These are phyloP conservation scores for Myxozyma mucilagina DNA, from an alignment of 805 yeast genomes.

Conservation along the genomic window DNA sequence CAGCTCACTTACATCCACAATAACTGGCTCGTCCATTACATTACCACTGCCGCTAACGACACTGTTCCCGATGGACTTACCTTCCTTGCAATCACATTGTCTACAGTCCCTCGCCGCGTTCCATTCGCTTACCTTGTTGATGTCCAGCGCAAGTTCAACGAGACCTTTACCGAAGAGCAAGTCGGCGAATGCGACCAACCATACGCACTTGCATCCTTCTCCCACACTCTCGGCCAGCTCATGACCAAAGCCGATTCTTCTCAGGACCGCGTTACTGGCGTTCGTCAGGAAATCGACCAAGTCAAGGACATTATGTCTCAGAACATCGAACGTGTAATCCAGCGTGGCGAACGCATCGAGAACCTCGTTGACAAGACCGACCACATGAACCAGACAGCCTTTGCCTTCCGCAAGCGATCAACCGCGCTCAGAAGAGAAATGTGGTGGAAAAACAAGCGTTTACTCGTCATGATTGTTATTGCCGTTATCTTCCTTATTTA, in stretches of 20 bases:
- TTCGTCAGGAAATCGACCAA: slow-evolving; percentile 56
- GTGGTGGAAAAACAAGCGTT: slow-evolving; percentile 50
- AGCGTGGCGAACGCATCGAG: slow-evolving; percentile 75
- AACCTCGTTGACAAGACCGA: slow-evolving; percentile 77
- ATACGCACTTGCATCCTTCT: slow-evolving; percentile 25
- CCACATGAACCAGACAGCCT: slow-evolving; percentile 63
- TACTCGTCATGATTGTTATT: slow-evolving; percentile 22
- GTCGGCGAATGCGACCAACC: slow-evolving; percentile 27
- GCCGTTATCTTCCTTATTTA: slow-evolving; percentile 28
- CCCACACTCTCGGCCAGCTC: slow-evolving; percentile 23
- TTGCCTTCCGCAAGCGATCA: slow-evolving; percentile 69
- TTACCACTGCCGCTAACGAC: slow-evolving; percentile 34
- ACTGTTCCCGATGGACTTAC: slow-evolving; percentile 37
- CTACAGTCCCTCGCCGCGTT: slow-evolving; percentile 34
- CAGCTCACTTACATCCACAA: slow-evolving; percentile 39
- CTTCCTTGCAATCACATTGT: slow-evolving; percentile 35
- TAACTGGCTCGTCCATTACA: slow-evolving; percentile 38
- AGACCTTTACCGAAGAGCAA: slow-evolving; percentile 24
- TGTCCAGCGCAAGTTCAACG: slow-evolving; percentile 31
- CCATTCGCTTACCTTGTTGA: slow-evolving; percentile 34
- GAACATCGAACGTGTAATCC: slow-evolving; percentile 67
- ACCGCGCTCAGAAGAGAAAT: slow-evolving; percentile 60
- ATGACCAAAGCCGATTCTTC: slow-evolving; percentile 23
- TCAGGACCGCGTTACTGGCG: slow-evolving; percentile 31
- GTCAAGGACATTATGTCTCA: slow-evolving; percentile 70